These are phyloP conservation scores for Cyclanthera cordifolia DNA, from an alignment of 306 rosid species.

Conservation along the genomic window DNA sequence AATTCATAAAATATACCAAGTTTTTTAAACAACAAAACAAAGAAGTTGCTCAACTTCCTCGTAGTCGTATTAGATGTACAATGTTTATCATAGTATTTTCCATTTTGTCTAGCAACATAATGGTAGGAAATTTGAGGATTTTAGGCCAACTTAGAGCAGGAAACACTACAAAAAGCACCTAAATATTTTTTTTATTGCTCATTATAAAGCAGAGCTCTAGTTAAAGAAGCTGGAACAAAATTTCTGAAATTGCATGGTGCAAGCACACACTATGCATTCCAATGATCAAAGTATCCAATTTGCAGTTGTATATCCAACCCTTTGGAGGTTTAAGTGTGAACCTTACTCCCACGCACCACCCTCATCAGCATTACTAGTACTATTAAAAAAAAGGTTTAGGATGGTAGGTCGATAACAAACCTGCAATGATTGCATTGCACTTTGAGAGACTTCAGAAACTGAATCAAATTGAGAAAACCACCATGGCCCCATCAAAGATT, in stretches of 20 bases:
- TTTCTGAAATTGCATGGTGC: neutral
- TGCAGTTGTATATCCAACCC: neutral
- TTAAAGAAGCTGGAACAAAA: neutral
- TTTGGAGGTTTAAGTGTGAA: neutral
- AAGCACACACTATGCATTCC: neutral
- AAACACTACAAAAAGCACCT: neutral
- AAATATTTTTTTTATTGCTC: neutral
- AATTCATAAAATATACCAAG: neutral
- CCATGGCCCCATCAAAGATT: conserved; percentile 97
- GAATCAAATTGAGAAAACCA: conserved; percentile 98
- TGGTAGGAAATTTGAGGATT: neutral
- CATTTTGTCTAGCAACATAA: neutral
- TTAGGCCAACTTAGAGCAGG: neutral
- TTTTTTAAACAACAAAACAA: neutral
- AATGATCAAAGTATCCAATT: neutral
- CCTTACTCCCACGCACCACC: neutral
- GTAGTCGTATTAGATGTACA: neutral
- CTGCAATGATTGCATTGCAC: conserved; percentile 88
- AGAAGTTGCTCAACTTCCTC: neutral
- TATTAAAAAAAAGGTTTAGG: too few relatives aligned
- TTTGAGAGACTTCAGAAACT: conserved; percentile 81
- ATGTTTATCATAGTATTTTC: neutral
- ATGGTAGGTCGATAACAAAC: conserved; percentile 18
- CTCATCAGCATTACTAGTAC: neutral
- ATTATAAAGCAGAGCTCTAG: neutral